Evolutionary conservation across 345 rosid genomes (phyloP), one percentile per base, ranked within the genome.

Genomic region (Hibiscus syriacus): DNA sequence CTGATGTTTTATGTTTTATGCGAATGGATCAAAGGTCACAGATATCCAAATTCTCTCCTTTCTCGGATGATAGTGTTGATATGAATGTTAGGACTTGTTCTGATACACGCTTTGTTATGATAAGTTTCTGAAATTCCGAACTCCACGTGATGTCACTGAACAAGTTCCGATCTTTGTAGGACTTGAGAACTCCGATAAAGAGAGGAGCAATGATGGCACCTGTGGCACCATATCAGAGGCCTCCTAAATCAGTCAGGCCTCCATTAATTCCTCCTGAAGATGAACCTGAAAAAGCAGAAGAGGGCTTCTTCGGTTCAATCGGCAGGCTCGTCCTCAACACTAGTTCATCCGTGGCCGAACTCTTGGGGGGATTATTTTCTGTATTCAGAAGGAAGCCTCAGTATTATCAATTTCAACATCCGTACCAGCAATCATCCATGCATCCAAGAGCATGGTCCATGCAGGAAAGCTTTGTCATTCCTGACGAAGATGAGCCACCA

Each of bases 401-500:
- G 19, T 73, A 70, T 32, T 66, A 65, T 69, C 82, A 80, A 75
- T 74, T 59, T 75, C 75, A 80, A 71, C 73, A 84, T 54, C 80
- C 83, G 34, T 78, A 81, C 80, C 75, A 81, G 66, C 80, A 80
- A 72, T 71, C 80, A 56, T 29, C 54, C 26, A 27, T 56, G 5
- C 79, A 64, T 43, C 34, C 89, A 58, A 79, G 76, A 67, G 36
- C 75, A 14, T 92, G 95, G 92, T 90, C 94, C 0, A 75, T 80
- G 79, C 97, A 90, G 75, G 97, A 93, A 72, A 93, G 94, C 76
- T 89, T 79, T 57, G 80, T 75, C 72, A 86, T 88, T 76, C 91
- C 87, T 8, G 85, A 87, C 56, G 96, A 83, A 73, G 95, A 91
- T 58, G 88, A 84, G 52, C 96, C 92, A 0, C 97, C 96, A 2